Evolutionary conservation across 768 basidiomycete genomes (phyloP).

Genomic region (Kwoniella pini): DNA sequence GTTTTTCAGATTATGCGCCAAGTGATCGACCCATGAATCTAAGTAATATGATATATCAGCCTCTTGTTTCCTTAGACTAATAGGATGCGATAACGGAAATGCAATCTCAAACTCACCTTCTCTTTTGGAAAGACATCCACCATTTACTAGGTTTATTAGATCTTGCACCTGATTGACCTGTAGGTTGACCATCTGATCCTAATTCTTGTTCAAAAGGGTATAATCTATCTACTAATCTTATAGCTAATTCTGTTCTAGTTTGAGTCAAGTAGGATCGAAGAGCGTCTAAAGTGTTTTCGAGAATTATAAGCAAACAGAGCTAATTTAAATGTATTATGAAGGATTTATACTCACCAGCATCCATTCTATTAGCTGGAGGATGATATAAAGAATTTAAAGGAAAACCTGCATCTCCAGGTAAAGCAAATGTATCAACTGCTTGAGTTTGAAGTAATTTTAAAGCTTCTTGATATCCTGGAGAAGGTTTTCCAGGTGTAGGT

Average conservation of each 20-base stretch:
- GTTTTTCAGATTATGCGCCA: conserved; percentile 25
- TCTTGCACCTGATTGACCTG: conserved; percentile 43
- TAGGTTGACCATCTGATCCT: conserved; percentile 67
- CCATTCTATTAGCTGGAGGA: conserved; percentile 69
- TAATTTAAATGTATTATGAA: not conserved
- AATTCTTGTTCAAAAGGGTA: conserved; percentile 62
- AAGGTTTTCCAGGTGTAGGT: conserved; percentile 59
- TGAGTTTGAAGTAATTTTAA: conserved; percentile 84
- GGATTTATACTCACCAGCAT: conserved; percentile 66
- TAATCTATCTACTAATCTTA: conserved; percentile 78
- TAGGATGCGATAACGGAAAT: not conserved
- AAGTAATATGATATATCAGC: not conserved
- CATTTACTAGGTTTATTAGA: conserved; percentile 92
- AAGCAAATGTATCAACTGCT: conserved; percentile 86
- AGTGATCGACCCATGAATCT: conserved; percentile 48
- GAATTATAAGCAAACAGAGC: not conserved
- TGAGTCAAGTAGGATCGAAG: conserved; percentile 89
- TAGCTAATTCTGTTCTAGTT: conserved; percentile 86
- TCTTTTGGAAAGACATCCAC: conserved; percentile 99
- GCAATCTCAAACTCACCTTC: conserved; percentile 56
- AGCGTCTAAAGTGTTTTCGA: conserved; percentile 70
- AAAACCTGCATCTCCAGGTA: conserved; percentile 96
- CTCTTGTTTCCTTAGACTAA: not conserved
- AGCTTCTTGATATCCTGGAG: conserved; percentile 67
- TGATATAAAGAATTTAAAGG: conserved; percentile 90